Conservation (phyloP, 495 filamentous ascomycete species). For the Alectoria sarmentosa region DNA sequence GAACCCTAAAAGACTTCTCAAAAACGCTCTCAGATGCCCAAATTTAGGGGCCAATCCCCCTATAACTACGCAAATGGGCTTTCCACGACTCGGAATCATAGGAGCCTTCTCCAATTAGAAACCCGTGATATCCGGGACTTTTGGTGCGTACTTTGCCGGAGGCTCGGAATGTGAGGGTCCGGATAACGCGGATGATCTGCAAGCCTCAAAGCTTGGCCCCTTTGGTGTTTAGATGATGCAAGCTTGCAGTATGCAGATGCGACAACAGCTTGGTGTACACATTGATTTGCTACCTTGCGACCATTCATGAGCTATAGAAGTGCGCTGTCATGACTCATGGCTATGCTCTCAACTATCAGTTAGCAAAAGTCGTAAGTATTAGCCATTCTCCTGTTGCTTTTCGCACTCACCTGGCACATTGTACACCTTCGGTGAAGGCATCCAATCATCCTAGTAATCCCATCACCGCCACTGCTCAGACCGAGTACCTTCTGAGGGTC, state of each 20-base stretch:
- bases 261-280: background rate
- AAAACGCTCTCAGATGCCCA: too few relatives aligned
- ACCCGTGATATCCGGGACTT: too few relatives aligned
- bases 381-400: background rate
- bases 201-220: slow-evolving; percentile 5
- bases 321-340: background rate
- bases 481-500: background rate
- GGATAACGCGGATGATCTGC: background rate
- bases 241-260: background rate
- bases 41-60: too few relatives aligned
- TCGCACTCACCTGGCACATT: background rate
- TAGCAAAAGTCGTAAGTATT: background rate
- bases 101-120: too few relatives aligned
- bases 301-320: background rate
- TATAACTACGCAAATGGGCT: too few relatives aligned
- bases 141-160: too few relatives aligned
- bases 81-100: too few relatives aligned
- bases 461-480: background rate
- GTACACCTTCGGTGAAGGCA: background rate
- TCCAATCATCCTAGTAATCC: background rate
- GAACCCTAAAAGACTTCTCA: too few relatives aligned
- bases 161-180: too few relatives aligned
- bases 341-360: background rate
- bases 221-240: background rate
- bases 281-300: background rate